phyloP scores from a whole-genome alignment of 1,284 basidiomycete species.

The Ganoderma lucidum region DNA sequence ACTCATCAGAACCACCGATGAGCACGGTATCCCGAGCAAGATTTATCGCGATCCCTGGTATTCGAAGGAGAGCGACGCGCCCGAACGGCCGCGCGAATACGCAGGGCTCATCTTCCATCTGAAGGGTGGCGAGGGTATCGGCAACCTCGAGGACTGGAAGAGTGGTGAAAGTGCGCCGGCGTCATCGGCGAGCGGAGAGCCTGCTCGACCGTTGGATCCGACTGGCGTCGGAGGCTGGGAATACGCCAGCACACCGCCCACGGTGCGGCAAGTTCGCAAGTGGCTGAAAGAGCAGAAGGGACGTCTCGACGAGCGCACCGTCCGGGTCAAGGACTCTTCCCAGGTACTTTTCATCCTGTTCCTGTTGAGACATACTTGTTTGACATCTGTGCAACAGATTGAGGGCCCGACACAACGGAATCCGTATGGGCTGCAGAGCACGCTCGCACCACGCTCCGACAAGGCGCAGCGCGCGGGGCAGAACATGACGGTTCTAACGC shows the following conservation, averaged over 20 bases:
- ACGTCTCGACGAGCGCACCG: not conserved
- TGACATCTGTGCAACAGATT: slow-evolving; percentile 56
- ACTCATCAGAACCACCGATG: slow-evolving; percentile 61
- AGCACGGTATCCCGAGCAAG: slow-evolving; percentile 62
- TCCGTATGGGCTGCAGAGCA: slow-evolving; percentile 71
- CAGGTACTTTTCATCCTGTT: slow-evolving; percentile 51
- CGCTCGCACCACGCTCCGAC: slow-evolving; percentile 53
- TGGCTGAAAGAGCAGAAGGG: slow-evolving; percentile 55
- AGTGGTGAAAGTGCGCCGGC: slow-evolving; percentile 7
- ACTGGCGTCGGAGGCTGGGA: slow-evolving; percentile 74
- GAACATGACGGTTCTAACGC: slow-evolving; percentile 81
- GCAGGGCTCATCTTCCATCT: slow-evolving; percentile 82
- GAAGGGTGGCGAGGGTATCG: slow-evolving; percentile 64
- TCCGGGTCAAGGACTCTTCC: slow-evolving; percentile 49
- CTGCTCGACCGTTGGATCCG: slow-evolving; percentile 18
- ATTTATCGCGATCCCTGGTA: slow-evolving; percentile 85
- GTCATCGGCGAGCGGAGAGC: not conserved
- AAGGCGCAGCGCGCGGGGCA: slow-evolving; percentile 66
- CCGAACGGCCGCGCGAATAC: slow-evolving; percentile 76
- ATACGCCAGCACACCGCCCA: slow-evolving; percentile 74
- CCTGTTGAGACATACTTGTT: not conserved
- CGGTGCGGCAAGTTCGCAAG: slow-evolving; percentile 53
- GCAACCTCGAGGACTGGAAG: slow-evolving; percentile 61
- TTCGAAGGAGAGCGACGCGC: slow-evolving; percentile 77
- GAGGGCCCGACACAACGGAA: slow-evolving; percentile 81